Conservation (phyloP, 805 yeast species). For the Pichia pseudocactophila region DNA sequence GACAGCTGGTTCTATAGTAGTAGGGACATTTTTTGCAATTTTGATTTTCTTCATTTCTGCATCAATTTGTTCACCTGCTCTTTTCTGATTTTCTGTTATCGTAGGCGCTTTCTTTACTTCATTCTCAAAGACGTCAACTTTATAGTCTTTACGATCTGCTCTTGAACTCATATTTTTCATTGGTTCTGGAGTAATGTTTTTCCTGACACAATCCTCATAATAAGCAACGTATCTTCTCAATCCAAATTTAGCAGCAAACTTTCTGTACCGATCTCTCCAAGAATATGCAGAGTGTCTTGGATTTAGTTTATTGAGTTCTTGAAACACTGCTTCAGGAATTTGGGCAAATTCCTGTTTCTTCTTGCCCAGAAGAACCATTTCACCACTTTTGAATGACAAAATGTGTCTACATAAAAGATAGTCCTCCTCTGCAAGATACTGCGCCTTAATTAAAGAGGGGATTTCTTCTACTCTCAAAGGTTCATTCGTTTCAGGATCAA, state of each 20-base stretch:
- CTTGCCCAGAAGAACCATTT: constrained; percentile 10
- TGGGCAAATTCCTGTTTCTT: constrained; percentile 18
- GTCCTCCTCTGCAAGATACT: constrained; percentile 65
- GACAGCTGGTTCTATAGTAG: not conserved
- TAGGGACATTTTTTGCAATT: not conserved
- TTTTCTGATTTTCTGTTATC: constrained; percentile 13
- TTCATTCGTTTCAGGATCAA: constrained; percentile 34
- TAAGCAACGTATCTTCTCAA: constrained; percentile 46
- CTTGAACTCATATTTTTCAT: constrained; percentile 49
- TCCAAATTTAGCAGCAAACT: constrained; percentile 57
- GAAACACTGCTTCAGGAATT: constrained; percentile 33
- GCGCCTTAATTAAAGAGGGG: constrained; percentile 47
- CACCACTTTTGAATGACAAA: constrained; percentile 16
- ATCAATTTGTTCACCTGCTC: constrained; percentile 7
- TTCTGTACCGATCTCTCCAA: constrained; percentile 79
- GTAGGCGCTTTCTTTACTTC: constrained; percentile 6
- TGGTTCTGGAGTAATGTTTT: constrained; percentile 39
- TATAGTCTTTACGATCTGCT: constrained; percentile 25
- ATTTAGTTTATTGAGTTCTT: constrained; percentile 28
- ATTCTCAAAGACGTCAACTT: constrained; percentile 11
- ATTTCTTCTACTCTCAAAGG: constrained; percentile 32
- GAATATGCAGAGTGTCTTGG: constrained; percentile 57
- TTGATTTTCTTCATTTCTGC: not conserved
- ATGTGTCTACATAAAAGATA: constrained; percentile 40
- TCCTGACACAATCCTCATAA: constrained; percentile 35